phyloP scores from a whole-genome alignment of 306 rosid genomes.

The Cucumis melo region DNA sequence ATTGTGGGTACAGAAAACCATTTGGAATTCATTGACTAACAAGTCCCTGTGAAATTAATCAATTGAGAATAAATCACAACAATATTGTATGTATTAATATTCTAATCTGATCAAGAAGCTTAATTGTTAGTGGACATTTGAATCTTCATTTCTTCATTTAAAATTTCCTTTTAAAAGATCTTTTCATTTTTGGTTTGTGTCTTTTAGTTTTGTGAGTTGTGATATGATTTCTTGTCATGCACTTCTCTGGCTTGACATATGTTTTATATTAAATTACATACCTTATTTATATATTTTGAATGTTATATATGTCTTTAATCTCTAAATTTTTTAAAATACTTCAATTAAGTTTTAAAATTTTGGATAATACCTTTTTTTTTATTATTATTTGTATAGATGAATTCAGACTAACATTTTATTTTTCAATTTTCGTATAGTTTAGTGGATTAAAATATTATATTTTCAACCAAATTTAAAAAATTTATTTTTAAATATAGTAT shows the following conservation, averaged over 20 bases:
- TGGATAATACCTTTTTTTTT: not conserved
- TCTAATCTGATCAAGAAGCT: not conserved
- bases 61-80: not conserved
- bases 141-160: not conserved
- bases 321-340: not conserved
- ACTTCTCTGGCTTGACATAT: no score
- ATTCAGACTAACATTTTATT: no score
- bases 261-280: not conserved
- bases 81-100: not conserved
- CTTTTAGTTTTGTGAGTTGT: no score
- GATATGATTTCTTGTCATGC: no score
- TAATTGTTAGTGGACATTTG: not conserved
- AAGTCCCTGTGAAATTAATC: not conserved
- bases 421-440: no score
- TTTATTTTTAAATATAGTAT: no score
- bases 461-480: no score
- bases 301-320: not conserved
- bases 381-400: no score
- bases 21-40: not conserved
- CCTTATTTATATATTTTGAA: not conserved
- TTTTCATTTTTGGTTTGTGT: not conserved
- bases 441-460: no score
- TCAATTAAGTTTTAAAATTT: not conserved
- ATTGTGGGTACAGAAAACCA: not conserved
- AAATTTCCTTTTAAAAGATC: not conserved